Base-by-base conservation (phyloP, 805 yeast genomes). In the Cyberlindnera japonica region DNA sequence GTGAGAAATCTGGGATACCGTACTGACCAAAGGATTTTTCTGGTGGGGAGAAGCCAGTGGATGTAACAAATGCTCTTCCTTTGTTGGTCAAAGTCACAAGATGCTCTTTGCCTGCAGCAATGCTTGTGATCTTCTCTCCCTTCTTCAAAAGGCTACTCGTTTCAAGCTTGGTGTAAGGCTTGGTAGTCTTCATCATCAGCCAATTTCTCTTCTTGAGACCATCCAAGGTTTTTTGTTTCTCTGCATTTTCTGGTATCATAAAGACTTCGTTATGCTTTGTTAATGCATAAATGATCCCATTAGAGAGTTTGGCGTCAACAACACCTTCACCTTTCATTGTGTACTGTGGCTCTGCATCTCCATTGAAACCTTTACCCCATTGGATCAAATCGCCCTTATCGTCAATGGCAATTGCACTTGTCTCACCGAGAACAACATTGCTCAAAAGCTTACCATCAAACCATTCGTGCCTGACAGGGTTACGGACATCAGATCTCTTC, bases 1-100 rank as follows among this genome's bases (percentile, higher is more conserved):
- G 90, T 1, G 95, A 77, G 48, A 69, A 75, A 12, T 66, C 62
- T 2, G 95, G 93, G 13, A 87, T 60, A 15, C 97, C 98, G 62
- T 75, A 86, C 63, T 93, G 97, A 4, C 98, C 98, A 19, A 71
- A 67, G 18, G 74, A 64, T 34, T 71, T 71, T 5, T 38, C 37
- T 1, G 49, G 33, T 4, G 42, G 49, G 12, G 54, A 49, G 3
- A 61, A 45, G 1, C 83, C 83, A 0, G 95, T 79, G 13, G 85
- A 73, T 10, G 78, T 41, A 1, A 41, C 30, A 28, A 39, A 47
- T 6, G 41, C 32, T 5, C 46, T 32, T 1, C 45, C 46, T 16
- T 35, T 27, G 30, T 37, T 23, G 2, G 48, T 41, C 20, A 47
- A 18, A 3, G 31, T 30, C 11, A 85, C 70, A 9, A 90, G 53